phyloP scores from a whole-genome alignment of 1,284 basidiomycete species.

The Ceratobasidium sp. region DNA sequence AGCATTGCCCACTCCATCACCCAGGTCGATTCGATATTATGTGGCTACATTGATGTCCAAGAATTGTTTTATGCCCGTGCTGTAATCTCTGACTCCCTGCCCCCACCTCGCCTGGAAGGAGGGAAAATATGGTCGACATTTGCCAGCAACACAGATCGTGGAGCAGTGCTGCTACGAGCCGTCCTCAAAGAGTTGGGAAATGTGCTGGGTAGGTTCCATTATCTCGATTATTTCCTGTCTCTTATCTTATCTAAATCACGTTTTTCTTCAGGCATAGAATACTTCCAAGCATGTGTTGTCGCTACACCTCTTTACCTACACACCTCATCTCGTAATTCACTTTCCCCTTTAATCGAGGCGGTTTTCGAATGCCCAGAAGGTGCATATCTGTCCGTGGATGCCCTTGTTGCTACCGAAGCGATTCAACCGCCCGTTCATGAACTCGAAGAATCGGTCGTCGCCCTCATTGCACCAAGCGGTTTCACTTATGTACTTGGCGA shows the following conservation, averaged over 20 bases:
- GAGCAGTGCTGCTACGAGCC: not conserved
- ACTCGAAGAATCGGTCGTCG: not conserved
- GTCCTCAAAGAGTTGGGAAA: not conserved
- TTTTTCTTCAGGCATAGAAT: not conserved
- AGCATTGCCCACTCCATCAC: not conserved
- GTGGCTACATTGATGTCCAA: not conserved
- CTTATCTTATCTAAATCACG: too few relatives aligned
- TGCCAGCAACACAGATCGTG: not conserved
- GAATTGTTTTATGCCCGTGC: not conserved
- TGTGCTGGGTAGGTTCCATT: not conserved
- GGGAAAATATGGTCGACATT: not conserved
- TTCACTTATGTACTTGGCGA: slow-evolving; percentile 19
- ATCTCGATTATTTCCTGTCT: not conserved
- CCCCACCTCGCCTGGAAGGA: not conserved
- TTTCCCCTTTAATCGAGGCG: not conserved
- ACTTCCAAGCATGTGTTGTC: not conserved
- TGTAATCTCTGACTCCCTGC: not conserved
- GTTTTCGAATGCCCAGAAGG: slow-evolving; percentile 8
- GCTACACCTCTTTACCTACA: not conserved
- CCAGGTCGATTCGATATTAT: not conserved
- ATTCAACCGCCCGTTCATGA: not conserved
- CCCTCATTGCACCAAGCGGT: not conserved
- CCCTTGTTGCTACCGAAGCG: not conserved
- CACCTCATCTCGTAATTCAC: not conserved
- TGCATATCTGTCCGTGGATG: not conserved